phyloP scores from a whole-genome alignment of 306 rosid species.

The Gillenia trifoliata region DNA sequence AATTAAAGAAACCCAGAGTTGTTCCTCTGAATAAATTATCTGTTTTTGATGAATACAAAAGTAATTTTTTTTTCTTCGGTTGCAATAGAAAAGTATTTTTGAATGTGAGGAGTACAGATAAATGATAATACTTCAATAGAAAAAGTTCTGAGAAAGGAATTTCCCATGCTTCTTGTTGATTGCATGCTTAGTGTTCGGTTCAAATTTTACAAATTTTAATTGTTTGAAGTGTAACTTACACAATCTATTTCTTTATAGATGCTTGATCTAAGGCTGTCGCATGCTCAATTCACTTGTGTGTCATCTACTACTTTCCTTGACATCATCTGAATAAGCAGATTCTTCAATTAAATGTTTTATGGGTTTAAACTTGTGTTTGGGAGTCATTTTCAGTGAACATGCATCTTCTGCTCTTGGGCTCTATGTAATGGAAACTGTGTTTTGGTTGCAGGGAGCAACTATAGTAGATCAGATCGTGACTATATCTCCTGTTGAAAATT shows the following conservation, averaged over 20 bases:
- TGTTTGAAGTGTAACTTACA: background rate
- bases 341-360: background rate
- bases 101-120: background rate
- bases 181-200: background rate
- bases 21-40: background rate
- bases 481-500: slow-evolving; percentile 66
- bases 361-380: background rate
- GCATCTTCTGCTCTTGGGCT: background rate
- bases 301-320: background rate
- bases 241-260: background rate
- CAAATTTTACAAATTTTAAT: background rate
- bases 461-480: slow-evolving; percentile 79
- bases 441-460: slow-evolving; percentile 78
- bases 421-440: background rate
- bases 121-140: background rate
- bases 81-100: too few relatives aligned
- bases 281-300: background rate
- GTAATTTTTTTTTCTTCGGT: too few relatives aligned
- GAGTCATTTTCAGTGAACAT: background rate
- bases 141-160: background rate
- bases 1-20: background rate
- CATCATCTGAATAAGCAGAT: background rate
- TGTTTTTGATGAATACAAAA: background rate
- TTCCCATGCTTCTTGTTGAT: background rate
- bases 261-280: background rate